These are phyloP conservation scores for Tuber melanosporum DNA, from an alignment of 495 filamentous ascomycete genomes.

Conservation along the genomic window DNA sequence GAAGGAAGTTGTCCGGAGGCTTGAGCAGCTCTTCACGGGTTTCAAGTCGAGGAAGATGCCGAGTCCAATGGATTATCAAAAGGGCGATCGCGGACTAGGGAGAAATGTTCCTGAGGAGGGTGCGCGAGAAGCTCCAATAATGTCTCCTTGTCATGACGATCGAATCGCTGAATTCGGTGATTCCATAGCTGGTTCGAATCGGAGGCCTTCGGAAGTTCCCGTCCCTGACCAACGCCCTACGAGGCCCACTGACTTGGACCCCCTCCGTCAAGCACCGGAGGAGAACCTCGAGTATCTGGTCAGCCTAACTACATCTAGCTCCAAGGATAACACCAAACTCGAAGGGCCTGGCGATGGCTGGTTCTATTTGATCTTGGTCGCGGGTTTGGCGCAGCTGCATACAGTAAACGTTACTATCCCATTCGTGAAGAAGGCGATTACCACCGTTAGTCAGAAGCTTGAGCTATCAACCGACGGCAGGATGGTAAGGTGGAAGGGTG, in stretches of 20 bases:
- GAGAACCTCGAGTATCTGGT: conserved; percentile 72
- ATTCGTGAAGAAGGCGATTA: conserved; percentile 62
- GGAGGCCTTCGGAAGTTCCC: neutral
- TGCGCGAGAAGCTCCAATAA: conserved; percentile 35
- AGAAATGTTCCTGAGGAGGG: conserved; percentile 27
- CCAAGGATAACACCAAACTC: conserved; percentile 44
- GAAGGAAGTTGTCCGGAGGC: conserved; percentile 60
- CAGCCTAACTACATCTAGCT: conserved; percentile 51
- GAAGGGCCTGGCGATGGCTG: conserved; percentile 56
- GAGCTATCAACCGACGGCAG: conserved; percentile 67
- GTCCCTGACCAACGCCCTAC: conserved; percentile 57
- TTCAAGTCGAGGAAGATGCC: conserved; percentile 29
- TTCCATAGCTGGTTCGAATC: conserved; percentile 21
- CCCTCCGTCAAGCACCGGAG: conserved; percentile 58
- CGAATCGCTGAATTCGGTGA: conserved; percentile 37
- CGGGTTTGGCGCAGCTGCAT: conserved; percentile 73
- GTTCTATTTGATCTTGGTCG: conserved; percentile 75
- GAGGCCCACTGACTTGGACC: conserved; percentile 63
- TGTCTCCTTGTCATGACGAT: conserved; percentile 36
- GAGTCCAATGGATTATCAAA: conserved; percentile 47
- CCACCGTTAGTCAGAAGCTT: conserved; percentile 59
- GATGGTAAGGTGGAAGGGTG: conserved; percentile 67
- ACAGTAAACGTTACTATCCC: conserved; percentile 68
- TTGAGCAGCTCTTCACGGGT: conserved; percentile 76
- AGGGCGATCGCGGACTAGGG: conserved; percentile 44